Evolutionary conservation across 768 basidiomycete species (phyloP).

Genomic region (Rossbeevera mucosa): DNA sequence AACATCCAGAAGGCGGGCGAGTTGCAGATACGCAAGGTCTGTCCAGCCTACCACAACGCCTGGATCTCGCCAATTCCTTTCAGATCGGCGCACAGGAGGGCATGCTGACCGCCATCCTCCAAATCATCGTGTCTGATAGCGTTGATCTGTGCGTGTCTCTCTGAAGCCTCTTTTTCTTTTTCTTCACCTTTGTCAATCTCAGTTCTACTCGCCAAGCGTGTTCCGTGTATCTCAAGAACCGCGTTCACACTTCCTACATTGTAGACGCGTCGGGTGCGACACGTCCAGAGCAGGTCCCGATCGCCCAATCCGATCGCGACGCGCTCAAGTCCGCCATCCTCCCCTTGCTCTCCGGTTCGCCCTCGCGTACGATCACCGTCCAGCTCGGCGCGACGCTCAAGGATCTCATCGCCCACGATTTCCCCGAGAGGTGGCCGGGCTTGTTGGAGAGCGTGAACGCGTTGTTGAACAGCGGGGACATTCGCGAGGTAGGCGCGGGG

Average conservation of each 20-base stretch:
- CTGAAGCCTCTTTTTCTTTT: slow-evolving; percentile 36
- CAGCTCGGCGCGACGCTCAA: slow-evolving; percentile 75
- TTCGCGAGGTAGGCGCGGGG: slow-evolving; percentile 76
- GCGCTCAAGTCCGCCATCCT: slow-evolving; percentile 68
- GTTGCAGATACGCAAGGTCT: slow-evolving; percentile 81
- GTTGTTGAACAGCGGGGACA: slow-evolving; percentile 57
- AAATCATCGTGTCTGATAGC: slow-evolving; percentile 76
- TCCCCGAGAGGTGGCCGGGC: slow-evolving; percentile 70
- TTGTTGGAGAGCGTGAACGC: slow-evolving; percentile 64
- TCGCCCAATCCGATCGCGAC: slow-evolving; percentile 64
- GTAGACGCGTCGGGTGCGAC: slow-evolving; percentile 37
- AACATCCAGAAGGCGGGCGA: slow-evolving; percentile 84
- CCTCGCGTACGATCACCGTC: slow-evolving; percentile 62
- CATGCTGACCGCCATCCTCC: slow-evolving; percentile 75
- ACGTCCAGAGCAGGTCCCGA: slow-evolving; percentile 58
- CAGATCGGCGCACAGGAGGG: slow-evolving; percentile 80
- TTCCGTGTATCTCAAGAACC: slow-evolving; percentile 88
- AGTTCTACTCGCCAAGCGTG: slow-evolving; percentile 79
- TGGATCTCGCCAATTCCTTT: slow-evolving; percentile 2
- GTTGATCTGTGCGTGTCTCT: slow-evolving; percentile 65
- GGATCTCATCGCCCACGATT: slow-evolving; percentile 69
- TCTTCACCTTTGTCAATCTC: not conserved
- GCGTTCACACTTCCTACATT: slow-evolving; percentile 65
- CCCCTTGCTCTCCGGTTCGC: slow-evolving; percentile 62
- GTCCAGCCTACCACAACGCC: not conserved